Percentiles rank a stretch among this genome's conserved stretches.
Evolutionary conservation across 129 eudicot genomes (phyloP).

Genomic region (Saposhnikovia divaricata): DNA sequence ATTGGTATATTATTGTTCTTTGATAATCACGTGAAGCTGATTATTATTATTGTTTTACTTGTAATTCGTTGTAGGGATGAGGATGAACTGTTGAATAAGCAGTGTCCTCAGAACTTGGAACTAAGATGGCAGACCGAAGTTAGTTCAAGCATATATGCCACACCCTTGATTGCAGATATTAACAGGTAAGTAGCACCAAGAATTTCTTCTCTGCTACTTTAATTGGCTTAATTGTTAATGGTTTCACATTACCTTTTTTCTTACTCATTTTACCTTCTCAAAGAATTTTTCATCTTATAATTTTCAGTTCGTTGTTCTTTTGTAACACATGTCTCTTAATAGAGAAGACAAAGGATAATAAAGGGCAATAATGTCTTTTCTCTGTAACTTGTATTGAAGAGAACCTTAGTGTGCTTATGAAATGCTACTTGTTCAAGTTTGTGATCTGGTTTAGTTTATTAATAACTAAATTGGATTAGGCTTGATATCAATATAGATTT

Average conservation of each 20-base stretch:
- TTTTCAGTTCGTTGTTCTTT: not conserved
- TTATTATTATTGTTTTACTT: not conserved
- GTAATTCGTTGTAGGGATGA: constrained; percentile 44
- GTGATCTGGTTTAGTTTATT: not conserved
- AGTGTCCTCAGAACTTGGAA: constrained; percentile 95
- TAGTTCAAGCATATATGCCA: constrained; percentile 93
- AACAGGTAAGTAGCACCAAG: constrained; percentile 49
- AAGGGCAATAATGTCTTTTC: not conserved
- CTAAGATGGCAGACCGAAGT: constrained; percentile 99
- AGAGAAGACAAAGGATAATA: not conserved
- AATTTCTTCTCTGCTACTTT: not conserved
- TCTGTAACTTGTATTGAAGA: too few species aligned
- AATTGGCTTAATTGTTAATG: not conserved
- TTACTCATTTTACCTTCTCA: not conserved
- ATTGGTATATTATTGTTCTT: not conserved
- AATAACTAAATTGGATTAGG: not conserved
- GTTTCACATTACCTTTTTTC: not conserved
- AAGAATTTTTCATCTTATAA: not conserved
- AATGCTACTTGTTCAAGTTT: too few species aligned
- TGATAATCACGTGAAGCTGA: not conserved
- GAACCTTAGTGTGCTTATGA: too few species aligned
- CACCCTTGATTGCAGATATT: constrained; percentile 89
- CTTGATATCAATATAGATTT: not conserved
- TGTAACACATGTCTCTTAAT: not conserved
- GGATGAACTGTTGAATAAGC: constrained; percentile 78